phyloP scores from a whole-genome alignment of 805 yeast genomes.

The Metschnikowia sp. region DNA sequence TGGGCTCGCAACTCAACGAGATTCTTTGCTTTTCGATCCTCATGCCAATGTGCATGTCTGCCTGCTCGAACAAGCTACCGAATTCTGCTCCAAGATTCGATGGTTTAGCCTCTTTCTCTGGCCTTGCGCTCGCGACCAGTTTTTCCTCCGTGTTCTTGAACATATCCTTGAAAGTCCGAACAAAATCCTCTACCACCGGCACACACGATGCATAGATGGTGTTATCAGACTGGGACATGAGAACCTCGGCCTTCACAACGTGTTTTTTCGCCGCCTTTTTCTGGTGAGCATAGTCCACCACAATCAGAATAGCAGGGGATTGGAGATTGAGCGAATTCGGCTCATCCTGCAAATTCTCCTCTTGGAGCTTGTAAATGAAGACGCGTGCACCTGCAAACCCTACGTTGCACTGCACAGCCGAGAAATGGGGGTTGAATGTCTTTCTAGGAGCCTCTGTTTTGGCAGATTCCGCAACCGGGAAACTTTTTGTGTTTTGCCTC shows the following conservation, averaged over 20 bases:
- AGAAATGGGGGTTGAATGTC: slow-evolving; percentile 21
- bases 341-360: slow-evolving; percentile 30
- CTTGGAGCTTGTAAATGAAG: slow-evolving; percentile 42
- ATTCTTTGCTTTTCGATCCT: slow-evolving; percentile 70
- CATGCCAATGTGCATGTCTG: slow-evolving; percentile 62
- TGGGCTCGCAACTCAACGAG: slow-evolving; percentile 86
- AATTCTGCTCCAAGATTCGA: slow-evolving; percentile 30
- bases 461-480: background rate
- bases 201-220: slow-evolving; percentile 69
- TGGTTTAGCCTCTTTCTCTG: background rate
- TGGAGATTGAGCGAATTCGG: slow-evolving; percentile 58
- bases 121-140: background rate
- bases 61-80: slow-evolving; percentile 41
- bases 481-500: slow-evolving; percentile 1
- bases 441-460: background rate
- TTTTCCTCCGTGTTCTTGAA: slow-evolving; percentile 30
- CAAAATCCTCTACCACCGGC: slow-evolving; percentile 66
- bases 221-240: slow-evolving; percentile 70
- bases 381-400: slow-evolving; percentile 71
- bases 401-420: slow-evolving; percentile 48
- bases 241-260: slow-evolving; percentile 47
- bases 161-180: slow-evolving; percentile 46
- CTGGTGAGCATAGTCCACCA: slow-evolving; percentile 48
- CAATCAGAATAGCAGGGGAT: slow-evolving; percentile 70
- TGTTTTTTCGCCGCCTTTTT: slow-evolving; percentile 38